Conservation (phyloP, 2,329 filamentous ascomycete species). For the Acrocalymma vagum region DNA sequence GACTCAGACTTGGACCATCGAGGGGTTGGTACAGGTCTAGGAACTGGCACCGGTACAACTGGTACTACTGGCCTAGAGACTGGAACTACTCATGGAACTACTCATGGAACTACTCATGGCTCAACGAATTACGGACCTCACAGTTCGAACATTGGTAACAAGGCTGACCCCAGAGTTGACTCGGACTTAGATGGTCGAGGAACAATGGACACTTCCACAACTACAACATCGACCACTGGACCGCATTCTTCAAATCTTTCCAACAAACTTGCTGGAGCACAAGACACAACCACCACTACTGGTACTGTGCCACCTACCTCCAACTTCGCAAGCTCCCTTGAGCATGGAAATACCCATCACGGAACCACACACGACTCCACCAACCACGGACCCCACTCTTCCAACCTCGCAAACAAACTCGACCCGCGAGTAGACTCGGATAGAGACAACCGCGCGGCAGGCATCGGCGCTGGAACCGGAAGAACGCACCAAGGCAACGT, state of each 20-base stretch:
- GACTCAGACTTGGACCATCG: slow-evolving; percentile 36
- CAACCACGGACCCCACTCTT: slow-evolving; percentile 35
- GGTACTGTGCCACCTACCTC: too few relatives aligned
- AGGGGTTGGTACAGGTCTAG: slow-evolving; percentile 22
- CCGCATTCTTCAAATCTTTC: not conserved
- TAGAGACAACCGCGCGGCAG: slow-evolving; percentile 18
- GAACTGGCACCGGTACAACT: too few relatives aligned
- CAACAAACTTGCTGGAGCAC: not conserved
- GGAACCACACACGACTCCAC: not conserved
- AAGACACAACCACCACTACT: too few relatives aligned
- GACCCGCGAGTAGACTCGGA: slow-evolving; percentile 45
- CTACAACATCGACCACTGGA: not conserved
- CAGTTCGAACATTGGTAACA: slow-evolving; percentile 37
- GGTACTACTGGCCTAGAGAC: too few relatives aligned
- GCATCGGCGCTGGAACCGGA: too few relatives aligned
- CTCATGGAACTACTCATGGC: too few relatives aligned
- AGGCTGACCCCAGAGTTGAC: slow-evolving; percentile 35
- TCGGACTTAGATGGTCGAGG: slow-evolving; percentile 23
- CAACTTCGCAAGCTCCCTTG: too few relatives aligned
- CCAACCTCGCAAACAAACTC: slow-evolving; percentile 40
- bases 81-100: too few relatives aligned
- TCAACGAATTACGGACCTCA: slow-evolving; percentile 40
- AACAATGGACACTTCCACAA: not conserved
- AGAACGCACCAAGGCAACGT: too few relatives aligned
- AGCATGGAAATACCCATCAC: slow-evolving; percentile 2